Percentiles rank a stretch among this genome's conserved stretches.
Evolutionary conservation across 108 stramenopile genomes (phyloP).

Genomic region (Phaeodactylum tricornutum): DNA sequence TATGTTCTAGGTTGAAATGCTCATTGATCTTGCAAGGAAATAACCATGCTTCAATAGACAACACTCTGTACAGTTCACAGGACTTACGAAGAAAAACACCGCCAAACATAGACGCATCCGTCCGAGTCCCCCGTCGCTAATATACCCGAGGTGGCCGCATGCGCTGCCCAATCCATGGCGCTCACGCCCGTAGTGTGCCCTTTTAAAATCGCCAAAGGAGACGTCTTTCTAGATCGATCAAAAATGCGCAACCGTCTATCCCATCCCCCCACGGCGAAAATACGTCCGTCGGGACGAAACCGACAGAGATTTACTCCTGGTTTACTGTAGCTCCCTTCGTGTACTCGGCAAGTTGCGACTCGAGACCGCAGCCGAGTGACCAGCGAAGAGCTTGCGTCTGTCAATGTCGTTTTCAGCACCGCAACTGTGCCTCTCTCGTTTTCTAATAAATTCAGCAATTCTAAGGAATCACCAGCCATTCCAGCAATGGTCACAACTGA

Average conservation of each 20-base stretch:
- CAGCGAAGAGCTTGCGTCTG: not conserved
- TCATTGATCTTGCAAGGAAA: too few relatives aligned
- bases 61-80: too few relatives aligned
- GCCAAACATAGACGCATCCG: slow-evolving; percentile 48
- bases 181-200: slow-evolving; percentile 47
- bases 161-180: slow-evolving; percentile 68
- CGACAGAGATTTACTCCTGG: slow-evolving; percentile 57
- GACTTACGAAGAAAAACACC: slow-evolving; percentile 35
- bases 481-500: slow-evolving; percentile 60
- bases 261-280: slow-evolving; percentile 83
- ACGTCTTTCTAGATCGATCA: slow-evolving; percentile 30
- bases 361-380: slow-evolving; percentile 26
- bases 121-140: slow-evolving; percentile 60
- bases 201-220: slow-evolving; percentile 54
- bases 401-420: slow-evolving; percentile 35
- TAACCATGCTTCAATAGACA: too few relatives aligned
- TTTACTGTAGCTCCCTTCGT: slow-evolving; percentile 35
- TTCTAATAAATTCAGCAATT: slow-evolving; percentile 31
- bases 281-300: slow-evolving; percentile 70
- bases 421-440: slow-evolving; percentile 45
- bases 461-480: slow-evolving; percentile 63
- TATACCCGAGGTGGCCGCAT: slow-evolving; percentile 43
- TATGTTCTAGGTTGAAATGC: too few relatives aligned
- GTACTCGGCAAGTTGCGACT: slow-evolving; percentile 46
- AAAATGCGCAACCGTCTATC: slow-evolving; percentile 66